Base-by-base conservation (phyloP, 2,329 filamentous ascomycete genomes). In the Aspergillus pseudotamarii region DNA sequence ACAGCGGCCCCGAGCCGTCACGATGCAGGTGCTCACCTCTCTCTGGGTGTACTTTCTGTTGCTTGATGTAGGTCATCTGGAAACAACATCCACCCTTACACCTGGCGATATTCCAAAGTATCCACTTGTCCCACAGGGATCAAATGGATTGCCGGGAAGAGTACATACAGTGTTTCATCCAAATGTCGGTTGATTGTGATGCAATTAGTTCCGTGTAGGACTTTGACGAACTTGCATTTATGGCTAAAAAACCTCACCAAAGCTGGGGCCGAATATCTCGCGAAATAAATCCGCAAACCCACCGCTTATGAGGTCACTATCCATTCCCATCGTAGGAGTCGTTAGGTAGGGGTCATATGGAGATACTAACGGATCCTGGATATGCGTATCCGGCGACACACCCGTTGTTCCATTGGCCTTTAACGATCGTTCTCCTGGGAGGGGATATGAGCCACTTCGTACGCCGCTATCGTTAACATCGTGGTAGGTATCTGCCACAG, bases 211-310 rank as follows among this genome's bases (percentile, higher is more conserved):
- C 32, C 32, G 6, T 2, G 2, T 34, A 11, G 3, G 0, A 11
- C 32, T 34, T 3, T 3, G 32, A 34, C 2, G 10, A 34, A 34
- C 1, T 5, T 36, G 5, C 4, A 14, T 38, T 14, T 2, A 38
- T 19, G 16, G 36, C 3, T 41, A 41, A 41, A n/a, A 69, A 1
- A 68, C 63, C 8, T 65, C 64, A 0, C 65, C 68, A 60, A 72
- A 70, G 1, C 69, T 64, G 1, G 70, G 71, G 3, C 71, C 70
- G 41, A 73, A 69, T n/a, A 70, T 69, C 30, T 74, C 71, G n/a
- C 69, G 64, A n/a, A 73, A 69, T 6, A 73, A 32, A 28, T 69
- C 69, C 9, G 62, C 61, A 38, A 74, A 73, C 5, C 64, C 65
- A 12, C 72, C 71, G 10, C 53, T 66, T 10, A 60, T 65, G 4